Evolutionary conservation across 352 stramenopile genomes (phyloP), one percentile per base, ranked within the genome.

Genomic region (Globisporangium middletonii): DNA sequence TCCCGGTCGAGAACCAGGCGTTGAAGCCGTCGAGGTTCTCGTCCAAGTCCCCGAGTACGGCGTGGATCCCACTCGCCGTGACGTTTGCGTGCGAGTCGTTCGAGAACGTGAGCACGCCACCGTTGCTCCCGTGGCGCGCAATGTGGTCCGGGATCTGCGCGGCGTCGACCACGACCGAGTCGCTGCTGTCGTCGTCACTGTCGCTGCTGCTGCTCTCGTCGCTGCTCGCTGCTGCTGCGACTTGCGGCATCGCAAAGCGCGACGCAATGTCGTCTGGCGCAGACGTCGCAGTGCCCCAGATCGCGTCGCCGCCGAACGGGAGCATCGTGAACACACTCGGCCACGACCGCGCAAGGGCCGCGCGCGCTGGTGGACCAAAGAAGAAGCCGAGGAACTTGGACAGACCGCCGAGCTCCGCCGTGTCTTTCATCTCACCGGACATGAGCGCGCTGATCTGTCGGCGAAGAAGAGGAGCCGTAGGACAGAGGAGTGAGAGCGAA

Each of bases 381-480:
- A 91, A 91, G 43, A 86, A 89, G 44, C 79, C 77, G 3, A 98
- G 60, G 57, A 97, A 83, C 48, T 85, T 85, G 49, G 83, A 93
- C 5, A 97, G 63, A 6, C 88, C 79, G 27, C 89, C 86, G 9
- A 97, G 68, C 49, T 98, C 68, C 0, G 86, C 89, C 16, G 90
- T 98, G 62, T 99, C 94, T 60, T 96, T 97, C 82, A 98, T 98
- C 72, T 99, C 94, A 4, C 96, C 96, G 2, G 90, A 97, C 46
- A 98, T 73, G 33, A 98, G 57, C 19, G 94, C 88, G 58, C 89
- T 92, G 23, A 97, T 86, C 58, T 63, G 18, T 19, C 3, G 43
- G 15, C 41, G 13, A 45, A 7, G 12, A 13, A 18, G 8, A 44
- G 38, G 12, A 16, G 18, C 41, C 47, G 30, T n/a, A 42, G 30